These are phyloP conservation scores for Ogataea zsoltii DNA, from an alignment of 805 yeast species.

Conservation along the genomic window DNA sequence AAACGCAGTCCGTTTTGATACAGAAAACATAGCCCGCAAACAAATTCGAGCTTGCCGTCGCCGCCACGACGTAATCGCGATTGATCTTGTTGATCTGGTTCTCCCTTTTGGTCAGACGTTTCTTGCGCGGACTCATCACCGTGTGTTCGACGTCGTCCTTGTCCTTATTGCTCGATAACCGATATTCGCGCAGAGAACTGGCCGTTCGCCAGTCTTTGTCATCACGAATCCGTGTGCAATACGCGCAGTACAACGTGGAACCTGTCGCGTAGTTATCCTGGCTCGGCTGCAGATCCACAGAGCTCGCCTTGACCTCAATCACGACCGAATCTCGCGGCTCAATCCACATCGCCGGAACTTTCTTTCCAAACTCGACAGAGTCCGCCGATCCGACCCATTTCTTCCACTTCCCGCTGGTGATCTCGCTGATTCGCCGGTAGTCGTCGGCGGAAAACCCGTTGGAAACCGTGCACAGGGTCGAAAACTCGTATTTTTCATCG, in stretches of 20 bases:
- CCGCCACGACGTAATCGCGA: constrained; percentile 1
- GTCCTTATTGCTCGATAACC: constrained; percentile 21
- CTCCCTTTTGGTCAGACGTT: constrained; percentile 19
- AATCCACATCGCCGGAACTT: constrained; percentile 74
- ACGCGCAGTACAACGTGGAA: constrained; percentile 73
- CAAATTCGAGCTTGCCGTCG: constrained; percentile 25
- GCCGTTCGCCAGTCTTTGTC: constrained; percentile 66
- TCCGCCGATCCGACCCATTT: constrained; percentile 23
- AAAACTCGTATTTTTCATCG: constrained; percentile 43
- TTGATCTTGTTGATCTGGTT: constrained; percentile 18
- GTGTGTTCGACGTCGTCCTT: constrained; percentile 18
- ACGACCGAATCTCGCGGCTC: constrained; percentile 76
- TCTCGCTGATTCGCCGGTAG: constrained; percentile 54
- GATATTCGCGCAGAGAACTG: constrained; percentile 56
- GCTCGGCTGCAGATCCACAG: constrained; percentile 51
- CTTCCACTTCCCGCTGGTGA: constrained; percentile 65
- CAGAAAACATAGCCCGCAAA: constrained; percentile 50
- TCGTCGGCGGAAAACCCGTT: constrained; percentile 77
- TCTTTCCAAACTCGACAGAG: constrained; percentile 54
- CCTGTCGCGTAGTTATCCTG: constrained; percentile 57
- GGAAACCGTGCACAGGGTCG: constrained; percentile 76
- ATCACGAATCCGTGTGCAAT: constrained; percentile 63
- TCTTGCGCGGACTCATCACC: constrained; percentile 31
- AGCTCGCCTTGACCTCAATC: constrained; percentile 79
- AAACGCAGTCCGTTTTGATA: constrained; percentile 50